Base-by-base conservation (phyloP, 2,329 filamentous ascomycete genomes). In the Fusarium praegraminearum region DNA sequence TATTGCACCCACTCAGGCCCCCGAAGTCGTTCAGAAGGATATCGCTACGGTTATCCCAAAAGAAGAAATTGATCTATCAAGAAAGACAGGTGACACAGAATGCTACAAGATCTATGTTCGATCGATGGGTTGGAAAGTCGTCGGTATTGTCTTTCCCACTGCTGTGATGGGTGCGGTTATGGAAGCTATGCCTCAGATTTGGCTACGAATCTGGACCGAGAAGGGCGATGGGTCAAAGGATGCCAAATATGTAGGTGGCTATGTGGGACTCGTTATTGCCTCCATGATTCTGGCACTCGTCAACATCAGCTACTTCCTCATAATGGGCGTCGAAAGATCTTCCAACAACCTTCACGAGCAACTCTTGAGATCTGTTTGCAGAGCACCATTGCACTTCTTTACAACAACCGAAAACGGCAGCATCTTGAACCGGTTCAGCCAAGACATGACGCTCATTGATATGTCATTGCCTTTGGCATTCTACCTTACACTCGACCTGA, bases 391-490 rank as follows among this genome's bases (percentile, higher is more conserved):
- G 0, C 71, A 73, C 3, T 85, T 80, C 56, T 83, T 84, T 47
- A 80, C 80, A 0, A 69, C 62, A 5, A 83, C 79, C 0, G 81
- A 84, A 5, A 80, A 74, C 2, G 82, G 82, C 0, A 76, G 78
- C 3, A 80, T 80, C 2, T 59, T 84, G 16, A 84, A 83, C 38
- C 71, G 81, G 50, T 83, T 84, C 53, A 81, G 78, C 20, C 80
- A 83, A 68, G 82, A 84, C 28, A 80, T 83, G 36, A 76, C 79
- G 36, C 74, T 83, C 1, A 77, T 84, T 16, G 82, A 84, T 49
- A 80, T 78, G 38, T 70, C 77, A 18, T 71, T 84, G 0, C 78
- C 80, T 3, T 46, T 76, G 2, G 77, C 80, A 0, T 58, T 83
- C 28, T 65, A 71, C 20, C 70, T 73, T 10, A 62, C 80, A 10